A percentile compares a stretch with the other conserved stretches of the same genome.
These are phyloP conservation scores for Chernovozyma aurita DNA, from an alignment of 1,139 yeast species.

Conservation along the genomic window DNA sequence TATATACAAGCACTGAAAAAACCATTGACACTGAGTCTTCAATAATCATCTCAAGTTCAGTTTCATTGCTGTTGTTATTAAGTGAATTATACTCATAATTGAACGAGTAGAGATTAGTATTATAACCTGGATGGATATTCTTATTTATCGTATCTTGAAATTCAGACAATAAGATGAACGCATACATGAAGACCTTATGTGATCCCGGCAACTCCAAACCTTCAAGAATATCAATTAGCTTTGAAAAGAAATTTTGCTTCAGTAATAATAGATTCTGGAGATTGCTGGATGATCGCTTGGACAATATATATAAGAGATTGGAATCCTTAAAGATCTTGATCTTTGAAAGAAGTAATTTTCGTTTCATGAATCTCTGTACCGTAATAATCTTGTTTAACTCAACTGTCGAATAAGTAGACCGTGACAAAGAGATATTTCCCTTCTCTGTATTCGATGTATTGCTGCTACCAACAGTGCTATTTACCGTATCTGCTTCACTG, in stretches of 20 bases:
- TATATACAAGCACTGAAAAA: slow-evolving; percentile 14
- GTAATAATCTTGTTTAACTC: neutral
- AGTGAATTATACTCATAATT: neutral
- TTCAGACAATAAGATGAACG: slow-evolving; percentile 23
- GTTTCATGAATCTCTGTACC: neutral
- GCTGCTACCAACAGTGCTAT: too few relatives aligned
- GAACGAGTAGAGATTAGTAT: slow-evolving; percentile 14
- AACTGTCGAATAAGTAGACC: neutral
- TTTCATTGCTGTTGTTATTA: neutral
- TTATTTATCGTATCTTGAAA: slow-evolving; percentile 14
- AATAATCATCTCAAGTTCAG: neutral
- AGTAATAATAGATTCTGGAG: neutral
- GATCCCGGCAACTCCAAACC: slow-evolving; percentile 11
- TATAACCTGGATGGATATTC: slow-evolving; percentile 24
- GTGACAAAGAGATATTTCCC: too few relatives aligned
- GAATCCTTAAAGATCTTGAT: slow-evolving; percentile 1
- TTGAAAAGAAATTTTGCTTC: slow-evolving; percentile 7
- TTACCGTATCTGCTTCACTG: too few relatives aligned
- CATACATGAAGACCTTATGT: slow-evolving; percentile 17
- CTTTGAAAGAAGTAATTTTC: neutral
- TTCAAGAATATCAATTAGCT: slow-evolving; percentile 10
- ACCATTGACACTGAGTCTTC: slow-evolving; percentile 5
- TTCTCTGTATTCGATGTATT: too few relatives aligned
- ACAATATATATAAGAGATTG: slow-evolving; percentile 1
- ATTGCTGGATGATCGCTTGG: slow-evolving; percentile 2